Evolutionary conservation across 305 asterid species (phyloP).

Genomic region (Solanum aculeatissimum): DNA sequence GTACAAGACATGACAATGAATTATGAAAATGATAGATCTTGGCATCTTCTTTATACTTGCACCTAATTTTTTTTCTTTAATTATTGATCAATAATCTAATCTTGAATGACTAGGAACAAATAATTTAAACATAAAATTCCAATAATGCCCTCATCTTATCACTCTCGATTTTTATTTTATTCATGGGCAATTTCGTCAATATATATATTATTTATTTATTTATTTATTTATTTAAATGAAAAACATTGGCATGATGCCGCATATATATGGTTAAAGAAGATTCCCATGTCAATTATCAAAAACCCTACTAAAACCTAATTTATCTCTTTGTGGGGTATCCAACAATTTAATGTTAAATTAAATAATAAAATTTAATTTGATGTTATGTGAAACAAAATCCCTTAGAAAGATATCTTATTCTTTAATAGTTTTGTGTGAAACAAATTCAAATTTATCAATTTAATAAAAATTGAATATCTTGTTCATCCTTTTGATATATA

Average conservation of each 20-base stretch:
- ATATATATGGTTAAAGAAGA: constrained; percentile 3
- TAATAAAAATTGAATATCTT: background rate
- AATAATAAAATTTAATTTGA: background rate
- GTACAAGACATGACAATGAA: background rate
- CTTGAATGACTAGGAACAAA: background rate
- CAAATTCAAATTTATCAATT: background rate
- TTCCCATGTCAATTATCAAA: background rate
- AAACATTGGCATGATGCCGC: constrained; percentile 20
- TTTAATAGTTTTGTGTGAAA: background rate
- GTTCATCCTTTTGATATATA: too few relatives aligned
- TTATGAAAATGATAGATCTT: background rate
- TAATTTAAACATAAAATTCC: background rate
- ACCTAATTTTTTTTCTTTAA: background rate
- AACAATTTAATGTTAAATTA: background rate
- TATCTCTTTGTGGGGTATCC: background rate
- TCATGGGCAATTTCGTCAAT: constrained; percentile 5
- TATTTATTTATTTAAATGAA: too few relatives aligned
- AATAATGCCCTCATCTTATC: background rate
- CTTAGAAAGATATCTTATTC: background rate
- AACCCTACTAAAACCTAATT: background rate
- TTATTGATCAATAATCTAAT: background rate
- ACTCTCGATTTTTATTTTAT: background rate
- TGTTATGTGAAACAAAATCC: background rate
- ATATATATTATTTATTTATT: too few relatives aligned
- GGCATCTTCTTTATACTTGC: background rate